Conservation (phyloP, 805 yeast species). For the Priceomyces castillae region DNA sequence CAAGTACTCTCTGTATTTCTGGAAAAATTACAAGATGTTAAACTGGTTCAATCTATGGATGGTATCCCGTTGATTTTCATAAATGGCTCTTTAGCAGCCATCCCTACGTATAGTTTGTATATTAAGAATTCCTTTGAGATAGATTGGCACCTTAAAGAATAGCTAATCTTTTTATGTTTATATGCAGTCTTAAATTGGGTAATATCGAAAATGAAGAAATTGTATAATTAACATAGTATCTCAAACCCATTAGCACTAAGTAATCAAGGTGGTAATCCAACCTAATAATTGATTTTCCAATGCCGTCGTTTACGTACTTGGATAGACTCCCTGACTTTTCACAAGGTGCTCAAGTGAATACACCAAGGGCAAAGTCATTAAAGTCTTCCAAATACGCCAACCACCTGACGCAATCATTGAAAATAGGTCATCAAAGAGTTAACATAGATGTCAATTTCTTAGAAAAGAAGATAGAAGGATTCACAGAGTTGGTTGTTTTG, state of each 20-base stretch:
- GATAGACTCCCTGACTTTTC: slow-evolving; percentile 6
- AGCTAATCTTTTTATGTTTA: background rate
- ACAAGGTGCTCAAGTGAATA: slow-evolving; percentile 6
- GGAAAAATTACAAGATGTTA: background rate
- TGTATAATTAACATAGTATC: no score
- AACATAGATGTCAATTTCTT: slow-evolving; percentile 75
- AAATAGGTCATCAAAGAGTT: slow-evolving; percentile 82
- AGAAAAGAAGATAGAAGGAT: slow-evolving; percentile 58
- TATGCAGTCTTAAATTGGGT: slow-evolving; percentile 5
- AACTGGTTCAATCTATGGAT: background rate
- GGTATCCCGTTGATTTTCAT: slow-evolving; percentile 10
- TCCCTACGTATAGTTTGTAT: slow-evolving; percentile 15
- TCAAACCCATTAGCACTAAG: background rate
- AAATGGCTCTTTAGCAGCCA: slow-evolving; percentile 3
- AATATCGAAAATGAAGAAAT: background rate
- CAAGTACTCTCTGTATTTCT: background rate
- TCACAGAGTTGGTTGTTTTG: slow-evolving; percentile 77
- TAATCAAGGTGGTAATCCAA: slow-evolving; percentile 1
- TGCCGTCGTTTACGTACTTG: slow-evolving; percentile 11
- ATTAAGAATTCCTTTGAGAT: slow-evolving; percentile 6
- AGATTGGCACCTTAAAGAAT: slow-evolving; percentile 13
- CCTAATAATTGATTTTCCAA: slow-evolving; percentile 2
- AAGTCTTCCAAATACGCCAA: slow-evolving; percentile 17
- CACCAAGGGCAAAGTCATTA: slow-evolving; percentile 22
- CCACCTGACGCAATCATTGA: slow-evolving; percentile 48